Percentiles rank a stretch among this genome's conserved stretches.
These are phyloP conservation scores for Clathrospora elynae DNA, from an alignment of 2,329 filamentous ascomycete genomes.

Conservation along the genomic window DNA sequence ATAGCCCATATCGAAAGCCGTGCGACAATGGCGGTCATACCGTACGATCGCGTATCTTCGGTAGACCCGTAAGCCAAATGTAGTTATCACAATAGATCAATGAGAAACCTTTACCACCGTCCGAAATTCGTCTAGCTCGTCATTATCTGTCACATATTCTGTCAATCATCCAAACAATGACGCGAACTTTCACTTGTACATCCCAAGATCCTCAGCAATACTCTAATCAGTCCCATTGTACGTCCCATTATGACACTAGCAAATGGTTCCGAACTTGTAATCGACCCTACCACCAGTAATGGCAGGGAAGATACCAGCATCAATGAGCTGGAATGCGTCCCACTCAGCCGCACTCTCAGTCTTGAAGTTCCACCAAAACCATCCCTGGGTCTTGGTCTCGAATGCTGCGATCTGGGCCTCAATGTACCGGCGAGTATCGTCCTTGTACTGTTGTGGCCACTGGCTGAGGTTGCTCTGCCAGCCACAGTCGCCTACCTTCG, in stretches of 20 bases:
- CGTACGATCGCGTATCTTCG: not conserved
- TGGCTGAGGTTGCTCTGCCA: slow-evolving; percentile 56
- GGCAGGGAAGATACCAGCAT: slow-evolving; percentile 57
- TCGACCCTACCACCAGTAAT: slow-evolving; percentile 27
- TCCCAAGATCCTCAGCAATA: not conserved
- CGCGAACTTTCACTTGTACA: too few species aligned
- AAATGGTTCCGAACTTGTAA: slow-evolving; percentile 28
- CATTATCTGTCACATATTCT: not conserved
- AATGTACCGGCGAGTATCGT: slow-evolving; percentile 58
- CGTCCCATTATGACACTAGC: slow-evolving; percentile 17
- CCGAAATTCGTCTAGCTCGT: too few species aligned
- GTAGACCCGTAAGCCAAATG: not conserved
- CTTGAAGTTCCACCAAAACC: slow-evolving; percentile 66
- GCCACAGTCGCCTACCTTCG: slow-evolving; percentile 60
- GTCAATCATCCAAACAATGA: not conserved
- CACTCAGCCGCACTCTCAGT: slow-evolving; percentile 60
- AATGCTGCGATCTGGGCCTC: slow-evolving; percentile 61
- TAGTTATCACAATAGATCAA: too few species aligned
- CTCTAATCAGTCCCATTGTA: not conserved
- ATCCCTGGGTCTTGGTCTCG: slow-evolving; percentile 58
- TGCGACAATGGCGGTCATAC: slow-evolving; percentile 3
- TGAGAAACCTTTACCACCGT: too few species aligned
- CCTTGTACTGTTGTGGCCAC: slow-evolving; percentile 54
- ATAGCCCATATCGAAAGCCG: slow-evolving; percentile 1
- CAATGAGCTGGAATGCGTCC: slow-evolving; percentile 58